A percentile compares a stretch with the other conserved stretches of the same genome.
These are phyloP conservation scores for Hyaloscypha variabilis DNA, from an alignment of 495 filamentous ascomycete genomes.

Conservation along the genomic window DNA sequence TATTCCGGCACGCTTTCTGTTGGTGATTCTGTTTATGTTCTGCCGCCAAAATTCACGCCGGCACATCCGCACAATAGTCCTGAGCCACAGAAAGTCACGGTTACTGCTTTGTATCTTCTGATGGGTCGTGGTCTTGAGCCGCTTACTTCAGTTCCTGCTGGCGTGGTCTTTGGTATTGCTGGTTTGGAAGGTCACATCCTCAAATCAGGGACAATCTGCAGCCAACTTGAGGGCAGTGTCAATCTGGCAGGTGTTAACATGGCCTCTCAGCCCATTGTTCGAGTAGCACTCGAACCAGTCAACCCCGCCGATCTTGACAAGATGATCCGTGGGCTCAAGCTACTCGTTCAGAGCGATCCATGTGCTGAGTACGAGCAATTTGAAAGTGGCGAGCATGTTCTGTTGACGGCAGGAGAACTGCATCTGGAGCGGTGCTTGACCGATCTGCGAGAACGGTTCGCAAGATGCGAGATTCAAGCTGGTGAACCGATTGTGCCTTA, in stretches of 20 bases:
- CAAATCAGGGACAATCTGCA: slow-evolving; percentile 94
- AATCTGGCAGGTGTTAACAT: slow-evolving; percentile 89
- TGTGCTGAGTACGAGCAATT: slow-evolving; percentile 96
- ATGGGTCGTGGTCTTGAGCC: slow-evolving; percentile 92
- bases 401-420: slow-evolving; percentile 91
- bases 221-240: slow-evolving; percentile 82
- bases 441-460: slow-evolving; percentile 91
- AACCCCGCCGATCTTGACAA: slow-evolving; percentile 88
- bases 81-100: slow-evolving; percentile 78
- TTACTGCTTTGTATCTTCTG: slow-evolving; percentile 89
- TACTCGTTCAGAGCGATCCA: slow-evolving; percentile 94
- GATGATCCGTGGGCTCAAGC: slow-evolving; percentile 84
- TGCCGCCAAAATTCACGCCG: slow-evolving; percentile 90
- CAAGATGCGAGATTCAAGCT: slow-evolving; percentile 91
- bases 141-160: slow-evolving; percentile 83
- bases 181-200: slow-evolving; percentile 89
- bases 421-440: slow-evolving; percentile 94
- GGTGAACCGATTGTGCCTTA: slow-evolving; percentile 95
- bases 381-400: slow-evolving; percentile 91
- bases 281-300: slow-evolving; percentile 88
- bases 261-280: slow-evolving; percentile 83
- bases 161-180: slow-evolving; percentile 94
- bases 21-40: slow-evolving; percentile 87
- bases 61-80: slow-evolving; percentile 73
- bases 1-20: slow-evolving; percentile 90